Conservation (phyloP, 1,284 basidiomycete species). For the Pseudozyma sp. region DNA sequence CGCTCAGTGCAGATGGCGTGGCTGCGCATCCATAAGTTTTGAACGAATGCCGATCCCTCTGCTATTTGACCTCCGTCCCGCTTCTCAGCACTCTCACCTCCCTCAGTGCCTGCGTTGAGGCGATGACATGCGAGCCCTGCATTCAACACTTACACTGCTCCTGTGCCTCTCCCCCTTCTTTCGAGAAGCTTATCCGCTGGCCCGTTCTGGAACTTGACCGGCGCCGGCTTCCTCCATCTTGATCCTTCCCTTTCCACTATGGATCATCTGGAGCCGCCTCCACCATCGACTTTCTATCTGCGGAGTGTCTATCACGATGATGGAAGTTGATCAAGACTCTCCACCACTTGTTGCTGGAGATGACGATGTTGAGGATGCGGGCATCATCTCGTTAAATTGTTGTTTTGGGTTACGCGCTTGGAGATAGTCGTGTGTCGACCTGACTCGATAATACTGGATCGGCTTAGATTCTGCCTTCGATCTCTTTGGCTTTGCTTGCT, state of each 20-base stretch:
- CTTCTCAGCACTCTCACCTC: not conserved
- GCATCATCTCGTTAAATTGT: too few relatives aligned
- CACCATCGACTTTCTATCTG: too few relatives aligned
- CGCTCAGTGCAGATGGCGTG: constrained; percentile 3
- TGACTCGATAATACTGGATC: not conserved
- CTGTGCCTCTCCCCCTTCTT: not conserved
- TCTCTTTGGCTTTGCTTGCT: not conserved
- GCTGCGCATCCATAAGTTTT: not conserved
- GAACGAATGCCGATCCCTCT: constrained; percentile 5
- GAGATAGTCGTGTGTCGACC: not conserved
- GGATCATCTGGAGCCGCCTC: too few relatives aligned
- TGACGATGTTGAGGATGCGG: too few relatives aligned
- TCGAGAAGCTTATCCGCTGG: too few relatives aligned
- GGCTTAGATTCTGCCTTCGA: not conserved
- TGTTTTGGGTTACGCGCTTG: too few relatives aligned
- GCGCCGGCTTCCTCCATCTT: too few relatives aligned
- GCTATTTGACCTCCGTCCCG: not conserved
- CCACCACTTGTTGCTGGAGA: too few relatives aligned
- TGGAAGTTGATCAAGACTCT: too few relatives aligned
- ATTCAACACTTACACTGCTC: constrained; percentile 1
- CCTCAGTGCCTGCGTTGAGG: constrained; percentile 1
- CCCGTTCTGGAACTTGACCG: too few relatives aligned
- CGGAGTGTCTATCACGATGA: too few relatives aligned
- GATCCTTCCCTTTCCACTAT: too few relatives aligned
- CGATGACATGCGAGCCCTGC: constrained; percentile 2